Base-by-base conservation (phyloP, 2,329 filamentous ascomycete species). In the Trichophyton benhamiae region DNA sequence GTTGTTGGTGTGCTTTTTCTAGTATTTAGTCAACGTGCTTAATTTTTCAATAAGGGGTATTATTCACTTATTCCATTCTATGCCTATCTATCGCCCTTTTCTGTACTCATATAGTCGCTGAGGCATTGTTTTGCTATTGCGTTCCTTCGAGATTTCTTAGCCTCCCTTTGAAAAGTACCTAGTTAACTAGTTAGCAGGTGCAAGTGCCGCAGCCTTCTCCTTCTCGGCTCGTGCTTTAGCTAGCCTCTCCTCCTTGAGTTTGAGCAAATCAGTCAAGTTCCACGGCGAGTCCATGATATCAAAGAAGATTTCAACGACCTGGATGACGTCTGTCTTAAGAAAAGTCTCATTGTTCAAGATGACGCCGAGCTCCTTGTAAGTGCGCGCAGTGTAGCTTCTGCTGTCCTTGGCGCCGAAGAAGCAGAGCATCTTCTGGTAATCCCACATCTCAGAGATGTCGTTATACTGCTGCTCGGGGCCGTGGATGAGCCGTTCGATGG, bases 401-500 rank as follows among this genome's bases (percentile, higher is more conserved):
- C 61, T 52, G n/a, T 63, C 57, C n/a, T 60, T 57, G 36, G 62
- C 64, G n/a, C 65, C 63, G 53, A 69, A 69, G 60, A 69, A 67
- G 15, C 63, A 57, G 8, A 68, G 61, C 64, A 68, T 66, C 57
- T 68, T 66, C 57, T 68, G 66, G 57, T 68, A 61, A 59, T 68
- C 63, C 66, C 67, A 69, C 38, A 60, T 58, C 61, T 66, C 64
- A 36, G 66, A 67, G 46, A 69, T 66, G 55, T 68, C 67, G 61
- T 69, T 69, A 61, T 69, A 69, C 44, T 64, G 61, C 38, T 64
- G 60, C 58, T 61, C 62, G 44, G 66, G 65, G n/a, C 68, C 68
- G 57, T 69, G 68, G 58, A 69, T 69, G 48, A 66, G 65, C n/a
- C 68, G 63, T 57, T 69, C 68, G 36, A 69, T 68, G 9, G 68